These are phyloP conservation scores for Tricharina praecox DNA, from an alignment of 495 filamentous ascomycete species.

Conservation along the genomic window DNA sequence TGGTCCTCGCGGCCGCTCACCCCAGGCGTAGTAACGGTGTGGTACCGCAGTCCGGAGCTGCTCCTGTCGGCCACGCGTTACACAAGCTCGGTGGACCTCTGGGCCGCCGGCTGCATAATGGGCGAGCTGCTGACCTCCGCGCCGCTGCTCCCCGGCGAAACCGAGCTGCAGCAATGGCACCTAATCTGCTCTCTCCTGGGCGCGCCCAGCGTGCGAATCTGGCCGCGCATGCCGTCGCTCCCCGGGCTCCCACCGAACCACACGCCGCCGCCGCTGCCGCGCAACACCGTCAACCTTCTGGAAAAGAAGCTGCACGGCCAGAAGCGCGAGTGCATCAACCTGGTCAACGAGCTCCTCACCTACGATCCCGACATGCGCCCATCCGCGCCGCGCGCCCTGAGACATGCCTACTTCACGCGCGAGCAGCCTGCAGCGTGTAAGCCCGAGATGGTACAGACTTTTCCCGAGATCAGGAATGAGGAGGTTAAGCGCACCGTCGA, in stretches of 20 bases:
- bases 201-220: conserved; percentile 28
- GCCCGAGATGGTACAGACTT: conserved; percentile 31
- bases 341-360: conserved; percentile 23
- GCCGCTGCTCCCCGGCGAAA: conserved; percentile 32
- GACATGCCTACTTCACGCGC: conserved; percentile 23
- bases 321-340: conserved; percentile 22
- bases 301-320: conserved; percentile 18
- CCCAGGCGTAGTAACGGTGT: conserved; percentile 32
- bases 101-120: conserved; percentile 34
- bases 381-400: conserved; percentile 16
- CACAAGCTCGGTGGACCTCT: conserved; percentile 30
- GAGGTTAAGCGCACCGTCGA: conserved; percentile 10
- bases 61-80: conserved; percentile 32
- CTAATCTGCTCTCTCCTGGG: conserved; percentile 32
- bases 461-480: conserved; percentile 31
- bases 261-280: conserved; percentile 8
- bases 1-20: conserved; percentile 31
- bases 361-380: conserved; percentile 24
- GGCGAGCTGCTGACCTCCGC: conserved; percentile 30
- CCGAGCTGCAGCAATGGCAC: conserved; percentile 30
- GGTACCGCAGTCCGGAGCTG: conserved; percentile 31
- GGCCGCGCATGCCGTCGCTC: conserved; percentile 25
- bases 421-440: conserved; percentile 30
- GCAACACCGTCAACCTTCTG: conserved; percentile 11
- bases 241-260: conserved; percentile 18